Evolutionary conservation across 106 monocot species (phyloP), one percentile per base, ranked within the genome.

Genomic region (Dendrobium huoshanense): DNA sequence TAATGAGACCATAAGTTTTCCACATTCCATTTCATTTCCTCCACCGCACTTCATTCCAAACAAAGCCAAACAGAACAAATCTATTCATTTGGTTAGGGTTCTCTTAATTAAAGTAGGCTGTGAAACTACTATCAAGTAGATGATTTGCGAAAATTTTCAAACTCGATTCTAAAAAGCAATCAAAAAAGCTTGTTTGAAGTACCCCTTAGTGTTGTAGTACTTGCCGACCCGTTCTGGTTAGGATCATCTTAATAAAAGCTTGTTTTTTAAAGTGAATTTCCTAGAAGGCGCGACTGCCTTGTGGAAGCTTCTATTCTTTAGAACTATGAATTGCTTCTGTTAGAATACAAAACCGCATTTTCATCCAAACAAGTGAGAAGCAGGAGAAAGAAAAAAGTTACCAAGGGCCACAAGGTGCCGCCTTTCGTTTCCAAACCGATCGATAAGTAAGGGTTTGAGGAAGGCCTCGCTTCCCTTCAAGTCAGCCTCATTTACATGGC

Each of bases 381-480:
- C 64, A 72, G 27, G 9, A 78, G 8, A 55, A 4, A 77, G 7
- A 78, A 9, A 59, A 24, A 48, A 29, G 41, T 72, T 85, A 95
- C 98, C 98, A 58, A 99, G 91, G 0, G 98, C 92, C 5, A 99
- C 98, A 76, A 95, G 89, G 80, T 87, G 86, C 45, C 88, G 72
- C 55, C 44, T 83, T 80, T 41, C 85, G 4, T 33, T 79, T 67
- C 95, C 95, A 73, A 98, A 95, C 4, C 95, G 78, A 72, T 87
- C 79, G 9, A 74, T 51, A 77, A 99, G 55, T 43, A 99, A 73
- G 43, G 85, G 72, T 59, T 88, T 86, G 41, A 99, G 85, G 74
- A 99, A 99, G 5, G 74, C 91, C 59, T 93, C 91, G 82, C 99
- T 99, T 6, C 93, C 95, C 81, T 83, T 93, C 47, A 99, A 88